Percentiles rank a stretch among this genome's conserved stretches.
Evolutionary conservation across 306 rosid genomes (phyloP).

Genomic region (Lathyrus aphaca): DNA sequence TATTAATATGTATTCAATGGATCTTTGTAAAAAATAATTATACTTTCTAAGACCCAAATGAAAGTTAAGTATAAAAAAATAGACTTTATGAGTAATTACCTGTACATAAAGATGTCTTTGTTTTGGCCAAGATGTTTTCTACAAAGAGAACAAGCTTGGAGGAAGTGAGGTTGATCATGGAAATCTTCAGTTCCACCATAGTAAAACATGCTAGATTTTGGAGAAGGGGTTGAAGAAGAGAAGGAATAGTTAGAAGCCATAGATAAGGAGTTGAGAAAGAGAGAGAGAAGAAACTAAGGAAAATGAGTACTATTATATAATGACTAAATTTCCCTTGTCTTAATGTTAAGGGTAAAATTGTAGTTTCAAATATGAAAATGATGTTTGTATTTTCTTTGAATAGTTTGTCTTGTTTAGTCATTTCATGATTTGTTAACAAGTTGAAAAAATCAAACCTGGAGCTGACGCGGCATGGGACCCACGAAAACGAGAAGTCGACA

Average conservation of each 20-base stretch:
- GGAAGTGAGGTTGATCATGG: constrained; percentile 71
- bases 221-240: constrained; percentile 25
- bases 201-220: constrained; percentile 57
- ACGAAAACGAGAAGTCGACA: constrained; percentile 44
- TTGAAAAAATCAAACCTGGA: constrained; percentile 44
- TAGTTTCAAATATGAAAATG: too few species aligned
- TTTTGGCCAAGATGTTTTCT: constrained; percentile 65
- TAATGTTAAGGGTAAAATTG: too few species aligned
- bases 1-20: not conserved
- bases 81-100: constrained; percentile 41
- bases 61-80: constrained; percentile 9
- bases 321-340: too few species aligned
- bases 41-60: constrained; percentile 10
- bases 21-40: not conserved
- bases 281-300: not conserved
- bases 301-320: constrained; percentile 46
- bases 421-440: not conserved
- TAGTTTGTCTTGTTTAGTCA: not conserved
- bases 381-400: too few species aligned
- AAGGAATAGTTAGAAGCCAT: constrained; percentile 41
- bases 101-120: constrained; percentile 92
- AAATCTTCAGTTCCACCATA: constrained; percentile 52
- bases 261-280: not conserved
- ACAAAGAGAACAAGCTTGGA: constrained; percentile 83
- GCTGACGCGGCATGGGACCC: constrained; percentile 73